Evolutionary conservation across 345 rosid species (phyloP).

Genomic region (Cardiospermum halicacabum): DNA sequence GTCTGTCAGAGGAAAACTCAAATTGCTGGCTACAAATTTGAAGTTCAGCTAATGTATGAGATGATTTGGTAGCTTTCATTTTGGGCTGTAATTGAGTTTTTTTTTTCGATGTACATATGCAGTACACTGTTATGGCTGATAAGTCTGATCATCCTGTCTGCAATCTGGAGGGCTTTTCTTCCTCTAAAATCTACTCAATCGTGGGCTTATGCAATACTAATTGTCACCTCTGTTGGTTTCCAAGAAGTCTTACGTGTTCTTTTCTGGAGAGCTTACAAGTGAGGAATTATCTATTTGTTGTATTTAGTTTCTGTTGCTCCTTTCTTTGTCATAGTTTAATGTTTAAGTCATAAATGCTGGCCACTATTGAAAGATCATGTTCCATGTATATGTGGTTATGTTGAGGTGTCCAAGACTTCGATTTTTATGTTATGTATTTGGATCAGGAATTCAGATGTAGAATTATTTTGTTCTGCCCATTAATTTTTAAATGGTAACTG

Average conservation of each 20-base stretch:
- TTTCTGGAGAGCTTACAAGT: slow-evolving; percentile 86
- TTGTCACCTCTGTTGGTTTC: slow-evolving; percentile 68
- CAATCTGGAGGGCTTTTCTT: slow-evolving; percentile 84
- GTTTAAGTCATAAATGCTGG: not conserved
- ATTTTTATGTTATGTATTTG: not conserved
- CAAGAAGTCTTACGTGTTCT: slow-evolving; percentile 93
- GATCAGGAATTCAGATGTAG: not conserved
- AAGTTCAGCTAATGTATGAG: no score
- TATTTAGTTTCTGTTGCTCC: not conserved
- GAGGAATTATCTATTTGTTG: slow-evolving; percentile 17
- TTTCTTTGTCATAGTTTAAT: not conserved
- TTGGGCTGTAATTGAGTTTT: slow-evolving; percentile 11
- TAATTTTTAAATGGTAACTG: not conserved
- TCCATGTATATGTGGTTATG: not conserved
- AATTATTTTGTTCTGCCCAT: not conserved
- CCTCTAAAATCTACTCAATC: slow-evolving; percentile 62
- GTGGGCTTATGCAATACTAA: slow-evolving; percentile 84
- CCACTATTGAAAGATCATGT: not conserved
- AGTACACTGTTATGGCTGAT: slow-evolving; percentile 88
- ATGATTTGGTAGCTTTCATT: not conserved
- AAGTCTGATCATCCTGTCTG: slow-evolving; percentile 79
- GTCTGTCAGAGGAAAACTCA: no score
- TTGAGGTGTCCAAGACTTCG: not conserved
- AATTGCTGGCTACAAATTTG: no score
- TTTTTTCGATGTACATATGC: slow-evolving; percentile 1